Percentiles rank a stretch among this genome's conserved stretches.
Conservation (phyloP, 2,329 filamentous ascomycete species). For the Fusarium algeriense region DNA sequence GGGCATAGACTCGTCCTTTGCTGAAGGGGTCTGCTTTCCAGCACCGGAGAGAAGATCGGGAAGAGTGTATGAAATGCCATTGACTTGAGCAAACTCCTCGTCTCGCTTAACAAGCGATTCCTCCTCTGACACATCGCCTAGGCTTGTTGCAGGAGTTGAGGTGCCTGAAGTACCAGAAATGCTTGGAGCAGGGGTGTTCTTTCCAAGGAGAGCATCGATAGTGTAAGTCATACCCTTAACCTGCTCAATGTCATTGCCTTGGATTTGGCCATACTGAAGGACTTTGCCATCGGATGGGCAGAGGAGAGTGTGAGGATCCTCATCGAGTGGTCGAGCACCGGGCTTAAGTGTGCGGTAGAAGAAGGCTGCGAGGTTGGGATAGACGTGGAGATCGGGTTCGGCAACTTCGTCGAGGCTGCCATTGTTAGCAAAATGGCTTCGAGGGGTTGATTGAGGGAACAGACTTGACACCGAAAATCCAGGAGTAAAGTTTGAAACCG, state of each 20-base stretch:
- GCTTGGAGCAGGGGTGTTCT: slow-evolving; percentile 67
- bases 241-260: slow-evolving; percentile 95
- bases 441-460: slow-evolving; percentile 34
- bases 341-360: slow-evolving; percentile 97
- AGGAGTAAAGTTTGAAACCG: slow-evolving; percentile 92
- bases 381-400: slow-evolving; percentile 88
- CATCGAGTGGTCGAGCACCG: slow-evolving; percentile 85
- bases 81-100: slow-evolving; percentile 93
- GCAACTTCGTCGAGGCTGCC: slow-evolving; percentile 84
- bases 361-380: slow-evolving; percentile 94
- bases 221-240: slow-evolving; percentile 99
- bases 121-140: slow-evolving; percentile 57
- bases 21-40: slow-evolving; percentile 58
- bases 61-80: slow-evolving; percentile 95
- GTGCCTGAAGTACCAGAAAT: slow-evolving; percentile 57
- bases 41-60: slow-evolving; percentile 87
- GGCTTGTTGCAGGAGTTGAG: slow-evolving; percentile 42
- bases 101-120: slow-evolving; percentile 80
- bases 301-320: slow-evolving; percentile 81
- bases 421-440: slow-evolving; percentile 39
- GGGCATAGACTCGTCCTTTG: slow-evolving; percentile 79
- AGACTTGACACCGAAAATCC: slow-evolving; percentile 87
- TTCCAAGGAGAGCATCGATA: slow-evolving; percentile 89
- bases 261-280: slow-evolving; percentile 91
- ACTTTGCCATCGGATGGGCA: slow-evolving; percentile 92